Evolutionary conservation across 1,284 basidiomycete genomes (phyloP), one percentile per base, ranked within the genome.

Genomic region (Ceratobasidium papillatum): DNA sequence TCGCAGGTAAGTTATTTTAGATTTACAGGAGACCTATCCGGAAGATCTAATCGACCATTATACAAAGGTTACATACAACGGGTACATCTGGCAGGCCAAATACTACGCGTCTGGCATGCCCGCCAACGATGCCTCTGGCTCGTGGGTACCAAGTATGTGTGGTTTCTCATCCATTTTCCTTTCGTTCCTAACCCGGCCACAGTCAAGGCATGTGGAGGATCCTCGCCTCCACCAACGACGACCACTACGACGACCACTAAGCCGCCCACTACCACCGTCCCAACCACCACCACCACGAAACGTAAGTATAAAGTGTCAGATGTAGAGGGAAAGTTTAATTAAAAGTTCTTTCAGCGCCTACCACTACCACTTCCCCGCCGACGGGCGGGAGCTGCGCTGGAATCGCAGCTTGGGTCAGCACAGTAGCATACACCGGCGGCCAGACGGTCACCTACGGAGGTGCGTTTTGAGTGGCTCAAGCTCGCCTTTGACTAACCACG

Each of bases 81-180:
- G 88, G 36, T 90, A 91, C 79, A 88, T 91, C 77, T 91, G 87
- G 87, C 83, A 90, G 86, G 89, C 88, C 75, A 58, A 81, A 62
- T 79, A 47, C 41, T 77, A 51, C 78, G 84, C 90, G 14, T 83
- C 84, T 8, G 80, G 82, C 22, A 82, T 84, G n/a, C 90, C 90
- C 2, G 79, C 83, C 25, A 84, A 80, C 74, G 85, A 85, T 78
- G 82, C 86, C 17, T 87, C 84, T 77, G 84, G 85, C 22, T 89
- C 90, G 74, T 91, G 89, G 90, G 87, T 86, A 77, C 86, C 89
- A 52, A 87, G 90, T 90, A 81, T 78, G 87, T 81, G 11, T 25
- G 41, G 41, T 11, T 41, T 27, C 62, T 58, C 22, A n/a, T 2
- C 43, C 41, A 36, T 41, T 30, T 41, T 47, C 14, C 9, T 17